Conservation (phyloP, 768 basidiomycete species). For the Tylopilus rubrobrunneus region DNA sequence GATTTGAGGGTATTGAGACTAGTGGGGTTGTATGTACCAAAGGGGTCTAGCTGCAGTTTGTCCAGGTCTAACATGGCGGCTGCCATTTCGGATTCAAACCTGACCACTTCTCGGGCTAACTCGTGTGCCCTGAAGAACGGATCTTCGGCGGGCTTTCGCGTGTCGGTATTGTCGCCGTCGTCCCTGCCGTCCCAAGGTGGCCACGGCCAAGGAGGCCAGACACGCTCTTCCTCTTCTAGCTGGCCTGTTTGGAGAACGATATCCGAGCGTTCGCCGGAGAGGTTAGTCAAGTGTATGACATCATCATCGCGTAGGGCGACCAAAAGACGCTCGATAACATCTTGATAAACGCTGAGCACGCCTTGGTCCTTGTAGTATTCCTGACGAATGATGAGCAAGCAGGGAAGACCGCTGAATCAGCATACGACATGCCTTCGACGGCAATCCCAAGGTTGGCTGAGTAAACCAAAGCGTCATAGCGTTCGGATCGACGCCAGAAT, state of each 20-base stretch:
- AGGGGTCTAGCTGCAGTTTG: slow-evolving; percentile 71
- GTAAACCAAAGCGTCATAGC: slow-evolving; percentile 82
- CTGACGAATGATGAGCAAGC: slow-evolving; percentile 32
- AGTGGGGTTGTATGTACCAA: slow-evolving; percentile 85
- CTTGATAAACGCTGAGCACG: slow-evolving; percentile 65
- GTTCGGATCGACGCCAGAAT: slow-evolving; percentile 82
- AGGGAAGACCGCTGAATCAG: neutral
- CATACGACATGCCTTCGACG: slow-evolving; percentile 61
- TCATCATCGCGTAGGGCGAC: slow-evolving; percentile 49
- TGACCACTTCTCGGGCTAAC: slow-evolving; percentile 67
- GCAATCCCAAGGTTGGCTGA: slow-evolving; percentile 77
- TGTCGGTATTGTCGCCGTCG: slow-evolving; percentile 42
- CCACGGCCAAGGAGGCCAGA: slow-evolving; percentile 84
- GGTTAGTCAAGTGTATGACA: slow-evolving; percentile 14
- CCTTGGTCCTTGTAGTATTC: slow-evolving; percentile 86
- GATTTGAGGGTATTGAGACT: slow-evolving; percentile 64
- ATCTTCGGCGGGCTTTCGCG: slow-evolving; percentile 30
- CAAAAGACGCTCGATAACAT: slow-evolving; percentile 66
- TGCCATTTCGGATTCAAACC: slow-evolving; percentile 76
- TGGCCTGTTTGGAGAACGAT: slow-evolving; percentile 37
- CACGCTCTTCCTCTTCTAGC: slow-evolving; percentile 29
- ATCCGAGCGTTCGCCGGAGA: slow-evolving; percentile 13
- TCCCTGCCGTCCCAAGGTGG: slow-evolving; percentile 77
- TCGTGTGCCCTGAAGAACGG: slow-evolving; percentile 48
- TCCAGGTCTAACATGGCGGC: slow-evolving; percentile 79